These are phyloP conservation scores for Tetrapisispora nanseiensis DNA, from an alignment of 805 yeast species.

Conservation along the genomic window DNA sequence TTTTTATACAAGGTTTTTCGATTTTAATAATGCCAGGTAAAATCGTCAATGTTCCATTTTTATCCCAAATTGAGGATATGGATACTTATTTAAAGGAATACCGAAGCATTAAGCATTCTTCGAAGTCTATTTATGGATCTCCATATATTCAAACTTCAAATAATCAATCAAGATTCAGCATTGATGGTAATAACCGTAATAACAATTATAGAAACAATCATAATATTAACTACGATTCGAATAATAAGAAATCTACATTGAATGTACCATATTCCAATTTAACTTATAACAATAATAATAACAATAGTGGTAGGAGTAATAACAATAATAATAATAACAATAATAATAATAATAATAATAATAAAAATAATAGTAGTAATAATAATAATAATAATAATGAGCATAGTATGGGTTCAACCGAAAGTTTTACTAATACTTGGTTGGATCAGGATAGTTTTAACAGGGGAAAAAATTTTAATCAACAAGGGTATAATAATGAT, in stretches of 20 bases:
- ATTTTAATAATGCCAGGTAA: slow-evolving; percentile 23
- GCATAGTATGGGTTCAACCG: slow-evolving; percentile 3
- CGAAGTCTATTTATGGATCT: slow-evolving; percentile 6
- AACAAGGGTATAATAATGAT: slow-evolving; percentile 6
- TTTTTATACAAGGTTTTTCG: background rate
- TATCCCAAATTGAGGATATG: slow-evolving; percentile 29
- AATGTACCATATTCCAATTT: background rate
- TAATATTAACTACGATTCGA: background rate
- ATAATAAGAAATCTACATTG: background rate
- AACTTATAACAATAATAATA: slow-evolving; percentile 1
- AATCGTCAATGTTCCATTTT: slow-evolving; percentile 24
- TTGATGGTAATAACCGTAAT: slow-evolving; percentile 1
- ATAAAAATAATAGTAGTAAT: background rate
- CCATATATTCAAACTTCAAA: slow-evolving; percentile 4
- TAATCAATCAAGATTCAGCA: slow-evolving; percentile 2
- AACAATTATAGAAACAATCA: slow-evolving; percentile 1
- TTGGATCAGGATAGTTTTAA: background rate
- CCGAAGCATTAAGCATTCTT: slow-evolving; percentile 14
- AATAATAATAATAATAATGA: slow-evolving; percentile 4
- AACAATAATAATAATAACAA: no score
- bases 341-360: background rate
- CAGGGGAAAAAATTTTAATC: background rate
- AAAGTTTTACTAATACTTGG: background rate
- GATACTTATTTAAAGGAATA: slow-evolving; percentile 24
- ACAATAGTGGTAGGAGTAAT: no score